Base-by-base conservation (phyloP, 129 eudicot genomes). In the Centella asiatica region DNA sequence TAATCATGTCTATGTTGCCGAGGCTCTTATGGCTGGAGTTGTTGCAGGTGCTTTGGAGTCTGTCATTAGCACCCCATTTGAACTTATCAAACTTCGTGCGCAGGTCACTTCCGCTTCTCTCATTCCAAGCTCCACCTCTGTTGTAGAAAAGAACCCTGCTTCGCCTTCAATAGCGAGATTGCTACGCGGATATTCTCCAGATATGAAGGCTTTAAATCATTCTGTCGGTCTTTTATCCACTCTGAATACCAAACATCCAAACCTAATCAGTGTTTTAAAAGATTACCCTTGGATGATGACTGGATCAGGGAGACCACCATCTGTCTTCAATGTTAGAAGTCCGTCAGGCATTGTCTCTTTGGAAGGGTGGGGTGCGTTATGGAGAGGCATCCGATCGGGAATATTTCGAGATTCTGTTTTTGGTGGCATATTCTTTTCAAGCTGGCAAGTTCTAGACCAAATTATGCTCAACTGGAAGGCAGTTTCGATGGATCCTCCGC, bases 211-310 rank as follows among this genome's bases (percentile, higher is more conserved):
- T 44, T 45, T 92, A 72, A 79, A 79, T 31, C 85, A 82, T 64
- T 78, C 98, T 3, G 72, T 76, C 26, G 89, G 87, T 39, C 87
- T 92, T 24, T 69, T 87, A 67, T 79, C 98, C 59, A 77, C 87
- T 49, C 79, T 92, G 60, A 68, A 77, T 37, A 67, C 82, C 39
- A 84, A 78, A 53, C 36, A 62, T 46, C 33, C 75, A 22, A 80
- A 82, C 69, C 65, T 87, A 72, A 65, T 69, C n/a, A 74, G 70
- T 73, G 79, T 85, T 18, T 24, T 92, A 59, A 80, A 77, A 78
- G 94, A 80, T 65, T 84, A 84, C 79, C 96, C 98, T 0, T 92
- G 98, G 96, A 92, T 76, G 95, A 84, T 92, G 80, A 81, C 96
- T 22, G 98, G 98, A 31, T 84, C 98, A 62, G 98, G 96, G 66